phyloP scores from a whole-genome alignment of 352 stramenopile genomes.

The Phytophthora cryptogea region DNA sequence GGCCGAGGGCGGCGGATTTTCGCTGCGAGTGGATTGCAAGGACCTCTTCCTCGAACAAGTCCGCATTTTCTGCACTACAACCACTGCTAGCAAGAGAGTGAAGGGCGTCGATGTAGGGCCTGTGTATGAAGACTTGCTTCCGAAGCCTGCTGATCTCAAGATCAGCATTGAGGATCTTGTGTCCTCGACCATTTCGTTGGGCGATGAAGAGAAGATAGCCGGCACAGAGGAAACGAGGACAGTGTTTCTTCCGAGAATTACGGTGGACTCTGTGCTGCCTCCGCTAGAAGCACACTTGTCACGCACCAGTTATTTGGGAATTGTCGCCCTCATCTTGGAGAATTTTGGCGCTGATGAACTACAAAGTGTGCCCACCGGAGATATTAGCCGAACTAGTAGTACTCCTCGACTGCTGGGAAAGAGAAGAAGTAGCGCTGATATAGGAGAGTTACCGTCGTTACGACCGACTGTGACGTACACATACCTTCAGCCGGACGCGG shows the following conservation, averaged over 20 bases:
- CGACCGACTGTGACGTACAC: constrained; percentile 74
- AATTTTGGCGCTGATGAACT: constrained; percentile 80
- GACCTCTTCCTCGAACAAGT: constrained; percentile 58
- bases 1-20: constrained; percentile 23
- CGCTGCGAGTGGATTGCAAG: constrained; percentile 43
- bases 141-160: constrained; percentile 47
- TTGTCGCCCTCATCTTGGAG: constrained; percentile 64
- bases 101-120: constrained; percentile 8
- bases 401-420: background rate
- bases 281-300: constrained; percentile 37
- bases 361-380: constrained; percentile 20
- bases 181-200: constrained; percentile 47
- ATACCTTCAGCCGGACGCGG: constrained; percentile 71
- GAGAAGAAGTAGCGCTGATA: constrained; percentile 20
- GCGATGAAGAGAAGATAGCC: constrained; percentile 25
- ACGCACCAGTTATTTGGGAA: constrained; percentile 59
- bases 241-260: constrained; percentile 64
- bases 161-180: constrained; percentile 76
- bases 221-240: constrained; percentile 12
- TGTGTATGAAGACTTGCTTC: constrained; percentile 45
- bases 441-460: constrained; percentile 29
- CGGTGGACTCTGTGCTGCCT: constrained; percentile 49
- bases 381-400: constrained; percentile 11
- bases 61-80: constrained; percentile 44
- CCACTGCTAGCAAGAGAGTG: constrained; percentile 11